Base-by-base conservation (phyloP, 208 protist genomes). In the Acanthamoeba healyi region DNA sequence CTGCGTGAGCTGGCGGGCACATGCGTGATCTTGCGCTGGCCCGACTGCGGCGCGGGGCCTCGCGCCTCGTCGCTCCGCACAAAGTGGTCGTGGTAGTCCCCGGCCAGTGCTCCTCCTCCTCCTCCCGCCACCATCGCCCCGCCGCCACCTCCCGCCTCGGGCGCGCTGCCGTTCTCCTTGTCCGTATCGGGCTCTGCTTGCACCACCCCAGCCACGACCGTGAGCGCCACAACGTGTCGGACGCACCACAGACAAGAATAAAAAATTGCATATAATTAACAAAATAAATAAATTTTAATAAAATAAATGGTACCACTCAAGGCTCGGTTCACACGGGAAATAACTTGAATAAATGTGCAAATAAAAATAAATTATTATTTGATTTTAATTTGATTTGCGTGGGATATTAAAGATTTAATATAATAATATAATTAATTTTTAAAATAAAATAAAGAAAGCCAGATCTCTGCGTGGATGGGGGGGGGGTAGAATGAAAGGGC, bases 1-100 rank as follows among this genome's bases (percentile, higher is more conserved):
- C 58, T 77, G 34, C 86, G 54, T 12, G 12, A 54, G 86, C 86
- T 92, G 56, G 86, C 86, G 19, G 86, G 42, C 19, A 92, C 86
- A 74, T 92, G 86, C 26, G 86, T 92, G 86, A 92, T 74, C 63
- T 92, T 92, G 36, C 86, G 86, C 61, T 58, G 56, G 34, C 86
- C 86, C 15, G 56, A 51, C 38, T 77, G 86, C 2, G 86, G 86
- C 61, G 34, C 0, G 40, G 86, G 86, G 17, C 36, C 86, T 32
- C 38, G 40, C 38, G 61, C 40, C 12, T 92, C 58, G 17, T 92
- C 86, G 38, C 58, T 67, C 29, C 29, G 86, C 61, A 92, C 86
- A 34, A 74, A 92, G 63, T 92, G 86, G 63, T 92, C 86, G 38
- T 58, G 44, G 58, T 40, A 92, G 10, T 54, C 86, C 38, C 38